Evolutionary conservation across 805 yeast genomes (phyloP), one percentile per base, ranked within the genome.

Genomic region (Komagataella mondaviorum): DNA sequence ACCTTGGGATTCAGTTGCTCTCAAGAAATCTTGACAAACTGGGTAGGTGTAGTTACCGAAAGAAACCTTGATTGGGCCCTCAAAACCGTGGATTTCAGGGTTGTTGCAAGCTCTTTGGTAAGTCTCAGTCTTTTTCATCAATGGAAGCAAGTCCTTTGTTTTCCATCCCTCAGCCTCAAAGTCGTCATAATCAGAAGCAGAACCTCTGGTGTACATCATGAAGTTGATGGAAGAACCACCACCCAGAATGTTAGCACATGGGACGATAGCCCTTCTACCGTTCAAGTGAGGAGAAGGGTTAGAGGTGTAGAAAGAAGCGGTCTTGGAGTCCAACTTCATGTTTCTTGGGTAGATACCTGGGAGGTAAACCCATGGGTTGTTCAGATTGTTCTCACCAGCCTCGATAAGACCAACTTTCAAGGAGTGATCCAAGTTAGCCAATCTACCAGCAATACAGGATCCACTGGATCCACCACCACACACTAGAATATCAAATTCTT

Each of bases 161-260:
- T 57, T 53, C 64, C 64, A 60, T 51, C 64, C 64, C 52, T 59
- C 63, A 43, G 57, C 52, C 48, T 59, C 59, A 61, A 62, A 60
- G 56, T 60, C 64, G 52, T 60, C 64, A 51, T 60, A 60, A 51
- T 60, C 64, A n/a, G 64, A 60, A 23, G 60, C 63, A 47, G 64
- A 60, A 48, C 62, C 64, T 60, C 64, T 60, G 51, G 64, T 60
- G 58, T 60, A 60, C 64, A 60, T 60, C 58, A 60, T 51, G 51
- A 60, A 60, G 58, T 60, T 60, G 55, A 60, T 60, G 48, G 64
- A 60, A 16, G 64, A 60, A 54, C 64, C 64, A 53, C 64, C 64
- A 52, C 64, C 64, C 10, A 60, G 52, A 50, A 60, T 57, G 57
- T 60, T 60, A 47, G 64, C 64, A 53, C 60, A 56, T 45, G 64